Base-by-base conservation (phyloP, 2,329 filamentous ascomycete species). In the Capronia americana region DNA sequence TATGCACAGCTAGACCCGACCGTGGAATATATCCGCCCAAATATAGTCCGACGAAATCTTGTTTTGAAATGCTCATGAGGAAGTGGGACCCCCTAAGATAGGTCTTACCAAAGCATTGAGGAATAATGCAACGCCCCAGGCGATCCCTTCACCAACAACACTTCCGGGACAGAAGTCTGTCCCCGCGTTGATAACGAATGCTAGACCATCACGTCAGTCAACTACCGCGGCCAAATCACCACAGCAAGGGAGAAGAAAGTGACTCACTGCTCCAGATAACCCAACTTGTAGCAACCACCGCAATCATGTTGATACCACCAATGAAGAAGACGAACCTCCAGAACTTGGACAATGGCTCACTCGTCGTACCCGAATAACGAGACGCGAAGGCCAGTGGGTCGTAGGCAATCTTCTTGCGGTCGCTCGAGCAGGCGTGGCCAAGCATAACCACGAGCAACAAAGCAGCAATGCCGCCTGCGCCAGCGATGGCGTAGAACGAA, bases 221-320 rank as follows among this genome's bases (percentile, higher is more conserved):
- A 44, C 17, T 41, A 38, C 14, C 38, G 7, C 38, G n/a, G 38
- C 14, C 38, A 44, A n/a, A 44, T 44, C 38, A 44, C 17, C 4
- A 44, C 17, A 44, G 38, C 38, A 44, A 44, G 38, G 38, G 38
- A n/a, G 38, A n/a, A n/a, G 38, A n/a, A 44, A n/a, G 38, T n/a
- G 17, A 28, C 57, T 50, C 38, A 59, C 57, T 59, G 41, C 57
- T 59, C 57, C 57, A 59, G 23, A 59, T 50, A 44, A 50, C 57
- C 57, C 57, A 59, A 34, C 26, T 51, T 11, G 57, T 59, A 5
- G 28, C 57, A 23, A 59, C 23, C 17, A 24, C 57, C 14, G 7
- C 57, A 44, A 59, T 17, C 57, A 59, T 59, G 44, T 50, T 59
- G 57, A 59, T 50, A 3, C 57, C 41, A 3, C 23, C 38, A 7